Evolutionary conservation across 2,329 filamentous ascomycete species (phyloP).

Genomic region (Neoarthrinium moseri): DNA sequence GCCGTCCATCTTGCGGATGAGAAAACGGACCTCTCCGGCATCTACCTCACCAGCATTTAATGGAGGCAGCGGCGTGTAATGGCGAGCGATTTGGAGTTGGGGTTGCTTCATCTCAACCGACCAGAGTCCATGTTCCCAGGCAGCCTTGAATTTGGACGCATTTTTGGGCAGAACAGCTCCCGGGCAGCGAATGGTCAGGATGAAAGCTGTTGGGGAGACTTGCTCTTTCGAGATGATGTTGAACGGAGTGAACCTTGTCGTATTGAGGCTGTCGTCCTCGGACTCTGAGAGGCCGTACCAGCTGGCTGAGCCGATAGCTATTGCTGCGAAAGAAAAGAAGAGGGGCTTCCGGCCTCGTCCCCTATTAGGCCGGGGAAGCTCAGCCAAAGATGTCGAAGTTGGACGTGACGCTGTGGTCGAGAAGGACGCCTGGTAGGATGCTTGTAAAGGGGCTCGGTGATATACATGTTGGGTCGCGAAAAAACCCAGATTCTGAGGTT

Average conservation of each 20-base stretch:
- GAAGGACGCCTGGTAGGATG: background rate
- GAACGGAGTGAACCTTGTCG: conserved; percentile 63
- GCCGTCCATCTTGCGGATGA: conserved; percentile 73
- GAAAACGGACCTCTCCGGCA: conserved; percentile 59
- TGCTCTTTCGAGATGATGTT: conserved; percentile 59
- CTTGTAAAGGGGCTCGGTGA: conserved; percentile 9
- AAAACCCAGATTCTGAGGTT: background rate
- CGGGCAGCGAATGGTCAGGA: conserved; percentile 61
- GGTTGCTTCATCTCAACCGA: conserved; percentile 94
- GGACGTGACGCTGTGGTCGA: conserved; percentile 2
- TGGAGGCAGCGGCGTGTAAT: conserved; percentile 85
- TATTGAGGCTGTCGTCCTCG: conserved; percentile 42
- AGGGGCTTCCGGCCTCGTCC: background rate
- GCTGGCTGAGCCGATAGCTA: background rate
- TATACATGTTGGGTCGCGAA: background rate
- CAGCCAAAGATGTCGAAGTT: background rate
- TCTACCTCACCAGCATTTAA: conserved; percentile 24
- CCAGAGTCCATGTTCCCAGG: conserved; percentile 70
- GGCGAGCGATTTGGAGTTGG: conserved; percentile 84
- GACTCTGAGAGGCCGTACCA: conserved; percentile 1
- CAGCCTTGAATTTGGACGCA: conserved; percentile 27
- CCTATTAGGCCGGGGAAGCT: background rate
- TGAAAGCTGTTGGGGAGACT: conserved; percentile 66
- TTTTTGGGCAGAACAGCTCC: conserved; percentile 19
- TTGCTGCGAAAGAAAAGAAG: background rate